Percentiles rank a stretch among this genome's conserved stretches.
Evolutionary conservation across 2,329 filamentous ascomycete genomes (phyloP).

Genomic region (Clarireedia sp.): DNA sequence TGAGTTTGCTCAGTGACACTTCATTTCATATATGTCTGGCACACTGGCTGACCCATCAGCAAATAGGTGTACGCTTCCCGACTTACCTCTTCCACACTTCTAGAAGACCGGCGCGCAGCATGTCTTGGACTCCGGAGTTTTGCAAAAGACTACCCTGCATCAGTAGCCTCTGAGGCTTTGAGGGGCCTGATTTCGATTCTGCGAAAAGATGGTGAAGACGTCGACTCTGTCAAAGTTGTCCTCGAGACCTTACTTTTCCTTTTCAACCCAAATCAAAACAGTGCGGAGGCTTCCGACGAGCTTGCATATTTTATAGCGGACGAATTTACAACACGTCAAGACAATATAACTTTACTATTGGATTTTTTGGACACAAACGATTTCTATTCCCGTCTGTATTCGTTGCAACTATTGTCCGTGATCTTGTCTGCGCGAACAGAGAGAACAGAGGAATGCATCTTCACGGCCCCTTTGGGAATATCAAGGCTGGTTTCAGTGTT

Average conservation of each 20-base stretch:
- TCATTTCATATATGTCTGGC: slow-evolving; percentile 14
- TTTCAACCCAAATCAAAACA: slow-evolving; percentile 64
- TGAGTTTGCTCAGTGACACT: not conserved
- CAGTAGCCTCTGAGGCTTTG: slow-evolving; percentile 87
- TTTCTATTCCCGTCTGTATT: slow-evolving; percentile 87
- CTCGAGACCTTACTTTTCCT: slow-evolving; percentile 93
- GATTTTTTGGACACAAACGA: slow-evolving; percentile 81
- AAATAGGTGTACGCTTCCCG: slow-evolving; percentile 47
- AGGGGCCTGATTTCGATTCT: slow-evolving; percentile 80
- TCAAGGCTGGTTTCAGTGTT: slow-evolving; percentile 76
- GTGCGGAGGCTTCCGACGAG: slow-evolving; percentile 90
- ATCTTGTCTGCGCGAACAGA: slow-evolving; percentile 81
- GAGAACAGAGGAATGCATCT: slow-evolving; percentile 88
- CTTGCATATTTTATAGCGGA: slow-evolving; percentile 94
- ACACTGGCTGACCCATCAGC: not conserved
- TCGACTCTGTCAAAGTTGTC: slow-evolving; percentile 91
- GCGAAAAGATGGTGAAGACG: slow-evolving; percentile 82
- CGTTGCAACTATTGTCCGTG: slow-evolving; percentile 78
- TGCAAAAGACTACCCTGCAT: slow-evolving; percentile 91
- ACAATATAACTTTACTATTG: slow-evolving; percentile 87
- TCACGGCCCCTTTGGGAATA: slow-evolving; percentile 81
- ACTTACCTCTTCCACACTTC: slow-evolving; percentile 77
- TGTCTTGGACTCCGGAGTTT: slow-evolving; percentile 92
- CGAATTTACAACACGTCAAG: slow-evolving; percentile 95
- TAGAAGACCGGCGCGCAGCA: slow-evolving; percentile 89